Evolutionary conservation across 805 yeast species (phyloP), one percentile per base, ranked within the genome.

Genomic region (Candida gorgasii): DNA sequence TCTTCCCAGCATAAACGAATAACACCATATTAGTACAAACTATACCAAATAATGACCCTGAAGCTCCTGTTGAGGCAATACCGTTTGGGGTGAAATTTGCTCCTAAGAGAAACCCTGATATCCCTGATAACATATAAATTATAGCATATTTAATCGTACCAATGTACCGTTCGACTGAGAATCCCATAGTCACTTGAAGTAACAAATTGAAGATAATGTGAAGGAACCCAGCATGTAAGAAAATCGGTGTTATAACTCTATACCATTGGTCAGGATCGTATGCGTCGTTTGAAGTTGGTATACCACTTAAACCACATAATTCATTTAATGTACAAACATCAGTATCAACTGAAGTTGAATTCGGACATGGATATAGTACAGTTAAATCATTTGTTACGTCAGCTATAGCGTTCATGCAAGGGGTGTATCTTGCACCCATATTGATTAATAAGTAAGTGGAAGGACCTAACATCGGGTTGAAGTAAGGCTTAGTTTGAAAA

Each of bases 391-490:
- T 67, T 6, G 88, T 81, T 38, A 81, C 57, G 3, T 71, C 73
- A 19, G 58, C 53, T 18, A 82, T 67, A 29, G 58, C 53, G 34
- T 76, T 76, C 88, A 84, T 82, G 55, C 90, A 84, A 0, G 89
- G 88, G 1, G 76, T 72, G 57, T 81, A 84, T 22, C 89, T 59
- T 2, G 88, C 82, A 1, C 90, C 90, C 75, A 81, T 75, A 50
- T 80, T 76, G 43, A 84, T 82, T 54, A 79, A 72, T 1, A 83
- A 65, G 52, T 82, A 82, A 0, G 82, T 63, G 2, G 88, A 82
- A 9, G 90, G 90, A 1, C 90, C 90, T 19, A 84, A 57, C 89
- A 84, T 84, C 5, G 89, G 90, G 56, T 84, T 84, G 66, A 84
- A 81, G 46, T 79, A 76, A 4, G 90, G 90, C 50, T 80, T 60